Evolutionary conservation across 257 asterid genomes (phyloP), one percentile per base, ranked within the genome.

Genomic region (Prunella vulgaris): DNA sequence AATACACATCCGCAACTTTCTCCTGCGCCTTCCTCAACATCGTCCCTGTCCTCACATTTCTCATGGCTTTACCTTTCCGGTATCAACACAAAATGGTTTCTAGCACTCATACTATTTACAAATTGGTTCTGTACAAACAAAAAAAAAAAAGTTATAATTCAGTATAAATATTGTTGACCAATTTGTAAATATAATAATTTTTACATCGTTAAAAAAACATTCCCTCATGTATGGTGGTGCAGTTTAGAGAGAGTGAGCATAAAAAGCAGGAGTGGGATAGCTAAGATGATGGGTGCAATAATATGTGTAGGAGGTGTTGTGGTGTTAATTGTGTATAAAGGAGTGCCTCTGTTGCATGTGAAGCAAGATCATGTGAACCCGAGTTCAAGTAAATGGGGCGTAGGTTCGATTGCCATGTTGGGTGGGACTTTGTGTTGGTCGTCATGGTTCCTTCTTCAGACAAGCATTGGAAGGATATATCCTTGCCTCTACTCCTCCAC

Each of bases 401-500:
- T 84, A 12, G 96, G 97, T 1, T 86, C 92, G 0, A 40, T 73
- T 25, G 81, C 88, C n/a, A 48, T 88, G 68, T 69, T 82, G 18
- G 96, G 83, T 1, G 97, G 92, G 24, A 85, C 95, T 1, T 5
- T 90, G 3, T 66, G 84, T 65, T 88, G 87, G 92, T 85, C 96
- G 3, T 83, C 92, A 5, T 88, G 97, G 97, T 90, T 82, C 74
- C 79, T 90, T 68, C 74, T 88, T 24, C 97, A 90, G 32, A 42
- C 84, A 1, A 69, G 48, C 14, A 80, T 90, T 5, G 87, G 86
- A 4, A 82, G 76, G 77, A 78, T 54, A 20, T 90, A 85, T 49
- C 97, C 96, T 0, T 90, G 89, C 78, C 90, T 82, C 10, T 90
- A 86, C 74, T 88, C 90, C 0, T 82, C 84, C 83, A 90, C 96